phyloP scores from a whole-genome alignment of 2,329 filamentous ascomycete species.

The Colletotrichum incanum region DNA sequence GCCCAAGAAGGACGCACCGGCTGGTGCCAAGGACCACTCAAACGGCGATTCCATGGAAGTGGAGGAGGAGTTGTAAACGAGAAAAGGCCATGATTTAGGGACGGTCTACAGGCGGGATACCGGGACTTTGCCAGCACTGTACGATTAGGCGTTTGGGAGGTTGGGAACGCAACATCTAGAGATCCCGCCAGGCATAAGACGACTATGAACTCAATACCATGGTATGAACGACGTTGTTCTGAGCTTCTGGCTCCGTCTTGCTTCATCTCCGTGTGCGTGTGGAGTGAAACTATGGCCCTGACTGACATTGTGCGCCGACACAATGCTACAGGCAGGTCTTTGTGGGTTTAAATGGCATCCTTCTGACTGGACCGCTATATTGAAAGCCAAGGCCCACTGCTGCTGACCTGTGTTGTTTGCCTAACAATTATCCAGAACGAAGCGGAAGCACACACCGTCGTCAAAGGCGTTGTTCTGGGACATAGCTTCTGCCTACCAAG shows the following conservation, averaged over 20 bases:
- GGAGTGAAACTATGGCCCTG: neutral
- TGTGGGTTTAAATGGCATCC: neutral
- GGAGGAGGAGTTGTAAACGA: slow-evolving; percentile 68
- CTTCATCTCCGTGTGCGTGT: neutral
- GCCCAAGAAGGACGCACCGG: slow-evolving; percentile 76
- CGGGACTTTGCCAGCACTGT: slow-evolving; percentile 45
- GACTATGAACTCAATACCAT: slow-evolving; percentile 28
- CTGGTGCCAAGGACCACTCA: slow-evolving; percentile 63
- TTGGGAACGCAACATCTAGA: slow-evolving; percentile 43
- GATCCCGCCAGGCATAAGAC: slow-evolving; percentile 39
- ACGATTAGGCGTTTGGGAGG: slow-evolving; percentile 49
- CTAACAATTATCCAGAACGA: slow-evolving; percentile 12
- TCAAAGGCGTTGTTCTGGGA: neutral
- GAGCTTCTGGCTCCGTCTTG: neutral
- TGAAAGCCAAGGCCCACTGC: neutral
- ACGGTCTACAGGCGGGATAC: slow-evolving; percentile 43
- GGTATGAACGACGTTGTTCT: neutral
- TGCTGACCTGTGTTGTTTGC: neutral
- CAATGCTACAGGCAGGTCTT: slow-evolving; percentile 10
- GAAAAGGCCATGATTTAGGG: slow-evolving; percentile 23
- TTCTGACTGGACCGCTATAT: neutral
- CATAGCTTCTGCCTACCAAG: neutral
- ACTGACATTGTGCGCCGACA: neutral
- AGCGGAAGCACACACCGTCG: neutral
- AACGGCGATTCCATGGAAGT: slow-evolving; percentile 78